Percentiles rank a stretch among this genome's conserved stretches.
These are phyloP conservation scores for Globisporangium canariense DNA, from an alignment of 352 stramenopile genomes.

Conservation along the genomic window DNA sequence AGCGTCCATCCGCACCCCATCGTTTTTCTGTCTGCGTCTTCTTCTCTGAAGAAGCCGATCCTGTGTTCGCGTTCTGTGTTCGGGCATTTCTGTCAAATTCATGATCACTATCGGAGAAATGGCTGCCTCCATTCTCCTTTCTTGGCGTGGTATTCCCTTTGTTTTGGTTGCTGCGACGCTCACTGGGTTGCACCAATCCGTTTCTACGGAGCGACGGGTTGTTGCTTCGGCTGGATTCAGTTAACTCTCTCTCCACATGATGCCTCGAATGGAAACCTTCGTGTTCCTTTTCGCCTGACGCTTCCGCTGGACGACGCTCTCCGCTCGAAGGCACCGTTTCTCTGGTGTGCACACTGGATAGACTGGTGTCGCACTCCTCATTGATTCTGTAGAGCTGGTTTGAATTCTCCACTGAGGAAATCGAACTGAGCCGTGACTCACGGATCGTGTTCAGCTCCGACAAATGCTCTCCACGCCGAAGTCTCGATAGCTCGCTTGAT, in stretches of 20 bases:
- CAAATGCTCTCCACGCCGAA: constrained; percentile 1
- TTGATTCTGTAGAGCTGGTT: constrained; percentile 16
- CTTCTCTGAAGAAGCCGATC: not conserved
- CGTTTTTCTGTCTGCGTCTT: not conserved
- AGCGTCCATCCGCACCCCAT: not conserved
- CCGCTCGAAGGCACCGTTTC: constrained; percentile 13
- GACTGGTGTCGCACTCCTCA: constrained; percentile 14
- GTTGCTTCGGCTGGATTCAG: not conserved
- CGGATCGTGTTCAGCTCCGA: constrained; percentile 11
- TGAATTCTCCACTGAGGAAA: constrained; percentile 8
- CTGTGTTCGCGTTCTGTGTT: not conserved
- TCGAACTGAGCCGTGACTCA: constrained; percentile 12
- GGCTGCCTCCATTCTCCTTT: not conserved
- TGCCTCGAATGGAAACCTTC: not conserved
- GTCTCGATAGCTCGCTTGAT: not conserved
- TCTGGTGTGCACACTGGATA: constrained; percentile 17
- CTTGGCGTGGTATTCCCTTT: not conserved
- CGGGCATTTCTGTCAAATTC: not conserved
- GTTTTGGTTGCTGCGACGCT: not conserved
- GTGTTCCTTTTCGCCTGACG: not conserved
- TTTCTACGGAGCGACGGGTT: not conserved
- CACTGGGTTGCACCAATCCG: not conserved
- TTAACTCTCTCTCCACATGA: not conserved
- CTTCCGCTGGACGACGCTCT: not conserved
- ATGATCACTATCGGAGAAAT: not conserved